Evolutionary conservation across 2,329 filamentous ascomycete species (phyloP), one percentile per base, ranked within the genome.

Genomic region (Helotiales sp.): DNA sequence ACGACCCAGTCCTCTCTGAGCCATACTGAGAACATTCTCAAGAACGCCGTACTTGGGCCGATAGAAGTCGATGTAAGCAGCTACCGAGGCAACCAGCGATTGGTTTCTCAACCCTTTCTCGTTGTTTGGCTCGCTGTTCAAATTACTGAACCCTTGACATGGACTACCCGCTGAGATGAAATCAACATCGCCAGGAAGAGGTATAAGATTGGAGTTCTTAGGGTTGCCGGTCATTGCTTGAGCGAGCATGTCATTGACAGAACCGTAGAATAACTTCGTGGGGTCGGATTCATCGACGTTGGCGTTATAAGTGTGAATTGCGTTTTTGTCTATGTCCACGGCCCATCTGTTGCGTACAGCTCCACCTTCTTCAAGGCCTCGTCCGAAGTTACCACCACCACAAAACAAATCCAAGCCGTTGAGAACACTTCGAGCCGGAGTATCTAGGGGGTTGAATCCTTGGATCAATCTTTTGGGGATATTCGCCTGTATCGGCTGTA

Each of bases 41-140:
- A 96, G 82, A 0, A 95, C 71, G 0, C 89, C 91, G 74, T 91
- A 95, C n/a, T 86, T 83, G 0, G 93, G 92, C 0, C 89, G 85
- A 70, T 92, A 93, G 0, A 93, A 79, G 69, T 96, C 92, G 1
- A 95, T 82, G 67, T 86, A 92, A 0, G 92, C 88, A 0, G 89
- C 89, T 43, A 95, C 92, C 0, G 91, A 91, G 0, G 91, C 92
- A 0, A 96, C 86, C 32, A 96, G 85, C 0, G 91, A 94, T 37
- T 91, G 90, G 74, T 96, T 93, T 66, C 87, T 87, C 6, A 88
- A 78, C 8, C 91, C 89, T 3, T 80, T 63, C 0, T 81, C 75
- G 1, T 85, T 89, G 0, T 82, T 79, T 72, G 84, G 88, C 71
- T 89, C 78, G 0, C 71, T 72, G 5, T 94, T 94, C 0, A 92